phyloP scores from a whole-genome alignment of 306 rosid species.

The Canavalia ensiformis region DNA sequence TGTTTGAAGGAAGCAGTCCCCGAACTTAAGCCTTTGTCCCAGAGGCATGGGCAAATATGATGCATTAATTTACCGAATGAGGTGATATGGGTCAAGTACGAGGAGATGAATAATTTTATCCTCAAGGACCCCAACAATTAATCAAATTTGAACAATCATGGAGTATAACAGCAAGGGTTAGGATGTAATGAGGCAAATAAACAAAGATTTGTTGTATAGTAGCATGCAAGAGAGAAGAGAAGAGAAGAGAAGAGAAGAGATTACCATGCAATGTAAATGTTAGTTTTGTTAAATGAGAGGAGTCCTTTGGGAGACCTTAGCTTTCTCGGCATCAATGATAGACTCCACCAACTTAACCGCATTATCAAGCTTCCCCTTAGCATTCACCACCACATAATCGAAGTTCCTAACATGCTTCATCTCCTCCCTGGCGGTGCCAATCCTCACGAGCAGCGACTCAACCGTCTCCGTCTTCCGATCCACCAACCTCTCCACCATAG shows the following conservation, averaged over 20 bases:
- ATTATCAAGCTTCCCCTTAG: constrained; percentile 77
- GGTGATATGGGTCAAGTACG: not conserved
- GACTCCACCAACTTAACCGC: constrained; percentile 79
- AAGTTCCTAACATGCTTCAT: constrained; percentile 75
- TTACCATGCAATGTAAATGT: not conserved
- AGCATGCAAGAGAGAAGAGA: no score
- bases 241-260: not conserved
- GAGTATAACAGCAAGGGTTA: no score
- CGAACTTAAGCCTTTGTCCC: not conserved
- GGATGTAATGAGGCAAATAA: no score
- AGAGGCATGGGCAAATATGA: constrained; percentile 6
- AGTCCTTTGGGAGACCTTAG: constrained; percentile 79
- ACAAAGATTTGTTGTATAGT: no score
- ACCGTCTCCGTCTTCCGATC: constrained; percentile 84
- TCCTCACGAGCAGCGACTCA: constrained; percentile 79
- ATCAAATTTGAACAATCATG: not conserved
- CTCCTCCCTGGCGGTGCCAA: constrained; percentile 91
- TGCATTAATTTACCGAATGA: not conserved
- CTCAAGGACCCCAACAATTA: not conserved
- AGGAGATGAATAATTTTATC: no score
- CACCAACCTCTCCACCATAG: constrained; percentile 84
- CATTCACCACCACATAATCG: constrained; percentile 92
- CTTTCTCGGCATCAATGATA: constrained; percentile 89
- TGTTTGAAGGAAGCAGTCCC: constrained; percentile 7
- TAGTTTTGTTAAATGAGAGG: constrained; percentile 50